Evolutionary conservation across 371 early-diverging fungal species (phyloP), one percentile per base, ranked within the genome.

Genomic region (Choanephora cucurbitarum): DNA sequence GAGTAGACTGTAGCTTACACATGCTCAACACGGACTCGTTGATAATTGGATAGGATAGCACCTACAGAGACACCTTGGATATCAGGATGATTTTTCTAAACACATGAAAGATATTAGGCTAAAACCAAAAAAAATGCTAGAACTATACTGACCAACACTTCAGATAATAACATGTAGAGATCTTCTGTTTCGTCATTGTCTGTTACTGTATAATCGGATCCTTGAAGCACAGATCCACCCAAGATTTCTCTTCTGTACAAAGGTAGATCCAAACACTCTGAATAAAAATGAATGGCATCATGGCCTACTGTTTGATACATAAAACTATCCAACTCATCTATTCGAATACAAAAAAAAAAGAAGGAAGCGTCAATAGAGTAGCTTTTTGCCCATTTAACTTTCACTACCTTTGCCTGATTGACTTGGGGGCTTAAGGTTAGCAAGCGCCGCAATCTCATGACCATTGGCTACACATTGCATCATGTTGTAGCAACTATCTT

Each of bases 301-400:
- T 94, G 92, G 3, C 99, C 99, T 10, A 99, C 99, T 0, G 99
- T 98, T 72, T 99, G 99, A 69, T 94, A 99, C 95, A 99, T 95
- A 78, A 89, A 98, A 55, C 94, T 94, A 80, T 99, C 99, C 47
- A 94, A 62, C 57, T 99, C 99, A 57, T 92, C 94, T 89, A 52
- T 24, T 15, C 4, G 32, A 11, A 17, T 7, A 19, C 18, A 45
- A 44, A 19, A 39, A 41, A 39, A 15, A 46, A 19, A 11, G 1
- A 5, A 37, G 5, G 10, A 9, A 23, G 15, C 19, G 21, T 13
- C 18, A 32, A 17, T 49, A 1, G 13, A 19, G 0, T 43, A 1
- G 8, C 18, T 19, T 43, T 7, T 11, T 33, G 4, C 44, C 9
- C 19, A 23, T 41, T 13, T 19, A 3, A 8, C 7, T 14, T 31